Evolutionary conservation across 2,329 filamentous ascomycete species (phyloP).

Genomic region (Pezicula radicicola): DNA sequence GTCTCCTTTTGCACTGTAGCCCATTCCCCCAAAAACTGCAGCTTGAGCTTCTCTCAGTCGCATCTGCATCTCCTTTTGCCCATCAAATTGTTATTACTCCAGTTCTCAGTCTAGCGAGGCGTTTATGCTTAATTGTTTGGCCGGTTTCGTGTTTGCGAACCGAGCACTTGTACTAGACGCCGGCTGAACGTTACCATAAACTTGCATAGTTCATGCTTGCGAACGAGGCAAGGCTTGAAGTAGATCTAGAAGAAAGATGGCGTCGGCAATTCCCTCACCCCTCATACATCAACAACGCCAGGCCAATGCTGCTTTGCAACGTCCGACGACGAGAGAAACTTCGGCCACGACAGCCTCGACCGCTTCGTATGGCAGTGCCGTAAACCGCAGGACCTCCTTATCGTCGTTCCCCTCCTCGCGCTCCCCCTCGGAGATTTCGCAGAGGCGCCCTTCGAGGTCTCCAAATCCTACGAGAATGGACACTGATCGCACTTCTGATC

Average conservation of each 20-base stretch:
- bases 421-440: constrained; percentile 55
- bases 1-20: too few species aligned
- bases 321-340: constrained; percentile 21
- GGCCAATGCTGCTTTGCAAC: constrained; percentile 17
- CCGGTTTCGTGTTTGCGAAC: not conserved
- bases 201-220: not conserved
- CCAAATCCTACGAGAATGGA: constrained; percentile 47
- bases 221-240: not conserved
- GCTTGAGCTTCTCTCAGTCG: too few species aligned
- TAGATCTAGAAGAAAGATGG: constrained; percentile 4
- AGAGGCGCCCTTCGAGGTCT: constrained; percentile 49
- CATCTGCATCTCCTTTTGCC: too few species aligned
- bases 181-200: not conserved
- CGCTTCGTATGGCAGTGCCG: constrained; percentile 29
- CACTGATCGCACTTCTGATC: constrained; percentile 54
- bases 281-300: constrained; percentile 10
- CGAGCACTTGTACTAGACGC: not conserved
- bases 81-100: not conserved
- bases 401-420: constrained; percentile 60
- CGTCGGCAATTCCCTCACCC: constrained; percentile 11
- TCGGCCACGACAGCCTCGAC: constrained; percentile 24
- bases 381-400: constrained; percentile 52
- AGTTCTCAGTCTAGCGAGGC: not conserved
- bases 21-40: too few species aligned
- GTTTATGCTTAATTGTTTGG: not conserved